These are phyloP conservation scores for Mycosphaerella sp. DNA, from an alignment of 2,329 filamentous ascomycete species.

Conservation along the genomic window DNA sequence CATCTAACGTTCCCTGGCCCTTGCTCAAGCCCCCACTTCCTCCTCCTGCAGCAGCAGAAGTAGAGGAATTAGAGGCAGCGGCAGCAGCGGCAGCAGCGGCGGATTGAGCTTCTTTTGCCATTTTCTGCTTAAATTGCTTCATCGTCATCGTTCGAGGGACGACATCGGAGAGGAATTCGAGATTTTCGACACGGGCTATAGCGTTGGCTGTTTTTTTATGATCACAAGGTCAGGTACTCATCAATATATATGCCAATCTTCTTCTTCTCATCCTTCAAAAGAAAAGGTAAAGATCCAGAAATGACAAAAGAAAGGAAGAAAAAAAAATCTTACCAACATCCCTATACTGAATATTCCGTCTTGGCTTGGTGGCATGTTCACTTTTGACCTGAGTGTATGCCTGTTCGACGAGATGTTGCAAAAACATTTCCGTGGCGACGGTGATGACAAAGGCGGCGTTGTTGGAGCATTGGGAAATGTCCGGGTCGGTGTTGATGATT, in stretches of 20 bases:
- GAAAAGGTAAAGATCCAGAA: no score
- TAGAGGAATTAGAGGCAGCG: background rate
- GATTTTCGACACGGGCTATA: slow-evolving; percentile 79
- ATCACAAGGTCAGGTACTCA: background rate
- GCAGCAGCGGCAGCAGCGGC: background rate
- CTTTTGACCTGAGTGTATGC: slow-evolving; percentile 82
- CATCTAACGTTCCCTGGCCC: slow-evolving; percentile 16
- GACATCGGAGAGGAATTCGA: slow-evolving; percentile 89
- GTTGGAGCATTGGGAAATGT: slow-evolving; percentile 79
- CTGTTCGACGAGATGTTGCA: slow-evolving; percentile 82
- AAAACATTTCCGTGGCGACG: slow-evolving; percentile 90
- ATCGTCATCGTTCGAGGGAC: slow-evolving; percentile 80
- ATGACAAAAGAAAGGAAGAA: no score
- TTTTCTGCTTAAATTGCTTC: slow-evolving; percentile 65
- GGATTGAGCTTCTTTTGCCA: slow-evolving; percentile 21
- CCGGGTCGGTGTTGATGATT: slow-evolving; percentile 82
- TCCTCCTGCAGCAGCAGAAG: background rate
- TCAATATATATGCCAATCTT: no score
- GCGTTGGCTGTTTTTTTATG: slow-evolving; percentile 59
- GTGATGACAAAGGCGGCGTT: slow-evolving; percentile 93
- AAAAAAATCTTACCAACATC: slow-evolving; percentile 61
- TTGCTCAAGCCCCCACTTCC: background rate
- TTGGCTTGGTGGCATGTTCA: slow-evolving; percentile 68
- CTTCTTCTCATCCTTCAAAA: no score
- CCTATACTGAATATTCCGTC: slow-evolving; percentile 91